These are phyloP conservation scores for Ganoderma leucocontextum DNA, from an alignment of 1,284 basidiomycete species.

Conservation along the genomic window DNA sequence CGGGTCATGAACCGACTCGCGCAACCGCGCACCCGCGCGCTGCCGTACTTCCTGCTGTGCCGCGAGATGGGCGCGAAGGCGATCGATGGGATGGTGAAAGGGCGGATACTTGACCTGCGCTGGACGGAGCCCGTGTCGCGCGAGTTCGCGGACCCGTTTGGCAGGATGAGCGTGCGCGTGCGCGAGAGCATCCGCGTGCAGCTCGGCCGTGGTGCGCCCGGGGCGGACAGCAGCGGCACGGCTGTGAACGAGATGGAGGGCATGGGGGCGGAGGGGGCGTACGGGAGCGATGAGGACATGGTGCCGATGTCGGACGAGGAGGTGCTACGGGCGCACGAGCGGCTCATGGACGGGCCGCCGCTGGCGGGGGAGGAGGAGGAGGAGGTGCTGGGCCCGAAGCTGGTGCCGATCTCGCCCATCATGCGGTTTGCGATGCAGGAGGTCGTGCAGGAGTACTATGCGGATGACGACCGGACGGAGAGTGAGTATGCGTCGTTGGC, in stretches of 20 bases:
- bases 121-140: conserved; percentile 77
- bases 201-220: conserved; percentile 32
- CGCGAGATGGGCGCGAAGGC: conserved; percentile 79
- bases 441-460: conserved; percentile 81
- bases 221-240: conserved; percentile 48
- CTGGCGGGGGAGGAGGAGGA: conserved; percentile 52
- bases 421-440: conserved; percentile 83
- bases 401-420: conserved; percentile 78
- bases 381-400: conserved; percentile 73
- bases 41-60: conserved; percentile 82
- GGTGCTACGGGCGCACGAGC: conserved; percentile 41
- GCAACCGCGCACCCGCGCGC: conserved; percentile 62
- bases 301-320: conserved; percentile 44
- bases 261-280: conserved; percentile 23
- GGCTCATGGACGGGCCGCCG: conserved; percentile 38
- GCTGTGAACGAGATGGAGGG: conserved; percentile 42
- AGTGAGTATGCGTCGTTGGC: conserved; percentile 78
- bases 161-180: conserved; percentile 37
- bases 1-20: conserved; percentile 79
- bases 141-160: conserved; percentile 40
- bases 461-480: conserved; percentile 69
- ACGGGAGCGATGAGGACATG: conserved; percentile 44
- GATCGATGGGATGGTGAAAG: conserved; percentile 83
- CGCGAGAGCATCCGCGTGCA: conserved; percentile 44
- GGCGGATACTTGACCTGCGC: conserved; percentile 74